Base-by-base conservation (phyloP, 805 yeast genomes). In the Nematodospora valgi region DNA sequence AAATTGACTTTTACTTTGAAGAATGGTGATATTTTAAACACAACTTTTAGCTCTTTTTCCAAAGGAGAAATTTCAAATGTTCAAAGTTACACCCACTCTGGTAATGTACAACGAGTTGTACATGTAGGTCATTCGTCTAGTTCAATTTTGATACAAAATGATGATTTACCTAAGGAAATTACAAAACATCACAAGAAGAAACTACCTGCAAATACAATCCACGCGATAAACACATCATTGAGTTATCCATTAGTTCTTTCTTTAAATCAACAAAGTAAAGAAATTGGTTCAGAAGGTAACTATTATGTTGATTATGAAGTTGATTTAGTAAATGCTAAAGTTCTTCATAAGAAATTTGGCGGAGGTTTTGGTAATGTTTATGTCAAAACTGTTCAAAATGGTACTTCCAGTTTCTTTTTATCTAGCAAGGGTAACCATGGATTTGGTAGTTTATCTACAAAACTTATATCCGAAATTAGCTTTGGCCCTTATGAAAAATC, bases 71-170 rank as follows among this genome's bases (percentile, higher is more conserved):
- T 59, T 29, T 44, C 59, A 4, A 75, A 70, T 38, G 49, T 68
- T 13, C 73, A 69, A 39, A 27, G 46, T 5, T 60, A 74, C 35
- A 23, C 45, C 2, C 43, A 56, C 17, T 58, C 43, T 41, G 82
- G 79, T 22, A 62, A 62, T 27, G 23, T 41, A 2, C 78, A 74
- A 48, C 47, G 41, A 6, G 19, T 58, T 5, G 58, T 50, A 7
- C 59, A 58, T 35, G 39, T 31, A 8, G 59, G 61, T 3, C 34
- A 29, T 16, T 41, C 50, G 3, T 11, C 12, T 11, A 44, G 50
- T 28, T 48, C 58, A 3, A 48, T 52, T 20, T 40, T 54, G 4
- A 39, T 52, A 11, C 32, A 45, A 32, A 62, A 54, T 40, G 42
- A 43, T 17, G 43, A 27, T 27, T 19, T 34, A n/a, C 27, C 32